Evolutionary conservation across 202 grass and related monocot genomes (phyloP).

Genomic region (Sporobolus alterniflorus): DNA sequence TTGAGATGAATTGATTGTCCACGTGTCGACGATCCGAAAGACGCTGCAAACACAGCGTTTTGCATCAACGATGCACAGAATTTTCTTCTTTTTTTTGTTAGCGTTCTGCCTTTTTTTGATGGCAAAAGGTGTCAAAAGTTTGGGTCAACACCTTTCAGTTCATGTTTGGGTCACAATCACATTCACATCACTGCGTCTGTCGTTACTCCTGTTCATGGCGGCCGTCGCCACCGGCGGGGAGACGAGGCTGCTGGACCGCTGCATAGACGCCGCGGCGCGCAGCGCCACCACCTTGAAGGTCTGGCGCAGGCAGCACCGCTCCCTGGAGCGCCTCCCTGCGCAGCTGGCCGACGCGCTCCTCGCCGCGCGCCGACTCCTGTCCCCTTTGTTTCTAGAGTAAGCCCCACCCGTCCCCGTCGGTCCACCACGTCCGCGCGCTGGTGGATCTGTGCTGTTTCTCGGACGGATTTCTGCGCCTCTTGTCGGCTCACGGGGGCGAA

Average conservation of each 20-base stretch:
- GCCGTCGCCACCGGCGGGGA: background rate
- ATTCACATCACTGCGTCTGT: background rate
- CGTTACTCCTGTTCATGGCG: conserved; percentile 23
- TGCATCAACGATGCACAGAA: too few species aligned
- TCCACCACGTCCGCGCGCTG: background rate
- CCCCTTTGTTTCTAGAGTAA: conserved; percentile 90
- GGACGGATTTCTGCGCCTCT: background rate
- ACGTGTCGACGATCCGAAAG: too few species aligned
- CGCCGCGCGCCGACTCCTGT: conserved; percentile 60
- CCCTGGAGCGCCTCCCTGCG: conserved; percentile 77
- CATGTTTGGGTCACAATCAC: too few species aligned
- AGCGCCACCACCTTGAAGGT: conserved; percentile 54
- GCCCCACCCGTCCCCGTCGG: background rate
- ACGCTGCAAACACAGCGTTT: too few species aligned
- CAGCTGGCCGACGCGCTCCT: conserved; percentile 79
- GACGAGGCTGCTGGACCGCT: conserved; percentile 52
- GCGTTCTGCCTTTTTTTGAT: too few species aligned
- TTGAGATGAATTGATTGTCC: too few species aligned
- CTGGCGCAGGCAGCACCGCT: conserved; percentile 83
- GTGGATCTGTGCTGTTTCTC: background rate
- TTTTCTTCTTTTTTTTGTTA: too few species aligned
- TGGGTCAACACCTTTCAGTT: too few species aligned
- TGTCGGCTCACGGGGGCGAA: background rate
- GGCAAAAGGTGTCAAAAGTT: too few species aligned
- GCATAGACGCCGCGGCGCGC: conserved; percentile 65